These are phyloP conservation scores for Opeltia flavorubescens DNA, from an alignment of 495 filamentous ascomycete genomes.

Conservation along the genomic window DNA sequence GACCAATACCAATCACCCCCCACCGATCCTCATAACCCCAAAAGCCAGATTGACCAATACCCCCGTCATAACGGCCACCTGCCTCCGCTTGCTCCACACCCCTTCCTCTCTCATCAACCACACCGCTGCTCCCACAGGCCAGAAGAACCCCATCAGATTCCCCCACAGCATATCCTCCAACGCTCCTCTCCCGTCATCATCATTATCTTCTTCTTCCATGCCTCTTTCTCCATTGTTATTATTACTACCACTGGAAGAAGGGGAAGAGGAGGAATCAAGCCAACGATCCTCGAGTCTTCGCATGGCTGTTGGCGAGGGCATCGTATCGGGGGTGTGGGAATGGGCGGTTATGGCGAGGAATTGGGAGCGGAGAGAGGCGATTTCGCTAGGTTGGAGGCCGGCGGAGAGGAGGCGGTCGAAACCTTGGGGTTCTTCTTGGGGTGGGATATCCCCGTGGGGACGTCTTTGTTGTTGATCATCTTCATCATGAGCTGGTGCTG, in stretches of 20 bases:
- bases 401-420: conserved; percentile 75
- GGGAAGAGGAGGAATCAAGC: conserved; percentile 55
- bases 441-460: conserved; percentile 17
- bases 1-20: conserved; percentile 2
- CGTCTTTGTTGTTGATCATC: conserved; percentile 2
- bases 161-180: conserved; percentile 83
- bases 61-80: conserved; percentile 72
- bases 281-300: conserved; percentile 72
- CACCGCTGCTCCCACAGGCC: conserved; percentile 71
- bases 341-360: conserved; percentile 67
- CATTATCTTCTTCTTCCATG: conserved; percentile 29
- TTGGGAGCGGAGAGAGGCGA: conserved; percentile 68
- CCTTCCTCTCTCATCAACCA: conserved; percentile 83
- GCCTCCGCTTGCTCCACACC: conserved; percentile 68
- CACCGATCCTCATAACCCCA: conserved; percentile 45
- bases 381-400: conserved; percentile 68
- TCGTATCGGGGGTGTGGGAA: conserved; percentile 69
- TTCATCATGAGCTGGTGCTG: not conserved
- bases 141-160: conserved; percentile 84
- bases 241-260: conserved; percentile 24
- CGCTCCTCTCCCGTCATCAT: conserved; percentile 31
- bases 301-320: conserved; percentile 51
- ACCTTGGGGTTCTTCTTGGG: conserved; percentile 50
- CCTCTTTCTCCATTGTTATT: conserved; percentile 39
- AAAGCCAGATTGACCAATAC: conserved; percentile 60